These are phyloP conservation scores for Lyophyllum semitale DNA, from an alignment of 768 basidiomycete genomes.

Conservation along the genomic window DNA sequence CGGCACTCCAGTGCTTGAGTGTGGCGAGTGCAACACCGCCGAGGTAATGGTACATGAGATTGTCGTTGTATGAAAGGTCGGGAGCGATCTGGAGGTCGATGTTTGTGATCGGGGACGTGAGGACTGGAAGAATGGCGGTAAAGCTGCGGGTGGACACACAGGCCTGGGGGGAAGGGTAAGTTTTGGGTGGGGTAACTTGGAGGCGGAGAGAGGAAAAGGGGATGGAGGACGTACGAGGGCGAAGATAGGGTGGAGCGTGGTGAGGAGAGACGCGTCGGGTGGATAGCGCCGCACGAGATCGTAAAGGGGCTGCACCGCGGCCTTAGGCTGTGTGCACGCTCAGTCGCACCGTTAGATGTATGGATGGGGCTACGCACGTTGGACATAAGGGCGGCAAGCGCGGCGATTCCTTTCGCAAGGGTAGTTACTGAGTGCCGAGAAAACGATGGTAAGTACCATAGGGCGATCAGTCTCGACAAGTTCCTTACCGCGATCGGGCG, in stretches of 20 bases:
- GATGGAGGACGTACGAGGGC: constrained; percentile 47
- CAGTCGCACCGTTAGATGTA: neutral
- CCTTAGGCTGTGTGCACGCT: constrained; percentile 26
- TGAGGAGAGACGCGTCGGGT: constrained; percentile 57
- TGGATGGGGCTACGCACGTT: constrained; percentile 27
- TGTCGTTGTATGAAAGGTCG: constrained; percentile 77
- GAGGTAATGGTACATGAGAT: constrained; percentile 82
- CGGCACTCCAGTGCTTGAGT: constrained; percentile 65
- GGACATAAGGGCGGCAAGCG: constrained; percentile 43
- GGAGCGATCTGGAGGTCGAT: constrained; percentile 56
- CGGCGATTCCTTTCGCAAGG: constrained; percentile 64
- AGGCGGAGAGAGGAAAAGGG: neutral
- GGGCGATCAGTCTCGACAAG: neutral
- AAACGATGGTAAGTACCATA: neutral
- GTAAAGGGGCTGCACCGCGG: constrained; percentile 59
- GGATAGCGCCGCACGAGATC: constrained; percentile 66
- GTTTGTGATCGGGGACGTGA: constrained; percentile 62
- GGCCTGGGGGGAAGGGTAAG: constrained; percentile 36
- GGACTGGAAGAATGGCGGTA: constrained; percentile 58
- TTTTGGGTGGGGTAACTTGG: constrained; percentile 2
- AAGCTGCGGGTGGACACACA: constrained; percentile 60
- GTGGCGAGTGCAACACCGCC: constrained; percentile 72
- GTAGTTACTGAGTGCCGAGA: constrained; percentile 50
- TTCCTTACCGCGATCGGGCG: constrained; percentile 65
- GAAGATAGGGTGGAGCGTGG: constrained; percentile 71